Base-by-base conservation (phyloP, 1,284 basidiomycete genomes). In the Pseudozyma sp. region DNA sequence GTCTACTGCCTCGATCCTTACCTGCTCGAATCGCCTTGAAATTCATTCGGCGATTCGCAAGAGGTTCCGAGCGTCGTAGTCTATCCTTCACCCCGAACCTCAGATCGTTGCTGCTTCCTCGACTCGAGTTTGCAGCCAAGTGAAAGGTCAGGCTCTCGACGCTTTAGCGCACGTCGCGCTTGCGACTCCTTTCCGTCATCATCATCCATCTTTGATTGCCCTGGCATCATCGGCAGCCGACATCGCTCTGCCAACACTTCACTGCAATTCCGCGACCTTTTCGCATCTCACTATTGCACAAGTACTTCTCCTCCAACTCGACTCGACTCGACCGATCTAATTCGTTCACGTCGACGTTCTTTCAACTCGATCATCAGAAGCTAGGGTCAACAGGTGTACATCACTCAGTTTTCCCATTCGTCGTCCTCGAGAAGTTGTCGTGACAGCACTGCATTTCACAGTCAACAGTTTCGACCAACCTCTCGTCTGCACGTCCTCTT, bases 181-280 rank as follows among this genome's bases (percentile, higher is more conserved):
- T 30, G 52, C 60, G 60, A 47, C 61, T 56, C 56, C 13, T 44
- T 31, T 35, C 29, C 30, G 30, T 59, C 40, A 40, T 11, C 47
- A 33, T n/a, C 6, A 46, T 31, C 10, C 47, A 52, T 53, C 53
- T 42, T 33, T 50, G 24, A 44, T 16, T 9, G 24, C 29, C 7
- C 37, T 13, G 34, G 42, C 16, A 19, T 40, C 34, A 35, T 29
- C 31, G 74, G 68, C 69, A 68, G 74, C 74, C 74, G 68, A 68
- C 49, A 65, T 72, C 74, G 74, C 74, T 72, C 74, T 71, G 69
- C 68, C 68, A 35, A 52, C 34, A 24, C 40, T 42, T 14, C 30
- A 40, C 56, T 57, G 51, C 55, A 33, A 30, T 37, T 33, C 43
- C 31, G 62, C 58, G 58, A 56, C 62, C 67, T 64, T 63, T 60